Evolutionary conservation across 2,329 filamentous ascomycete genomes (phyloP).

Genomic region (Ambrosiella xylebori): DNA sequence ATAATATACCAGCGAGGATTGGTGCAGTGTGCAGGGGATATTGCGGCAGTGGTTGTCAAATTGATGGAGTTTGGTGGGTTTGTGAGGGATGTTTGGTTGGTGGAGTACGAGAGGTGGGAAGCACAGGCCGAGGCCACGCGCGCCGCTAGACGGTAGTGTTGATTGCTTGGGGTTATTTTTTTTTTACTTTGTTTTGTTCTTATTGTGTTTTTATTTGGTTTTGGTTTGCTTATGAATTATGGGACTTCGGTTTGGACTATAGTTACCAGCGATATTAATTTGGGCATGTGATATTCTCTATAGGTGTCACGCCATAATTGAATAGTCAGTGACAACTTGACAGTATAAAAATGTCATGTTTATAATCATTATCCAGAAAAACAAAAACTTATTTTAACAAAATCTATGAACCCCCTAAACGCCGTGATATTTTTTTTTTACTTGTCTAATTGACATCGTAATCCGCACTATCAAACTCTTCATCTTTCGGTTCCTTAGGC

Average conservation of each 20-base stretch:
- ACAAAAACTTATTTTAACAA: too few species aligned
- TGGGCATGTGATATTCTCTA: too few species aligned
- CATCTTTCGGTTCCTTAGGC: constrained; percentile 61
- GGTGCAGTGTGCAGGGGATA: constrained; percentile 45
- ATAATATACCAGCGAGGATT: constrained; percentile 49
- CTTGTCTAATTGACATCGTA: constrained; percentile 20
- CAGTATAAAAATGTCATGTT: too few species aligned
- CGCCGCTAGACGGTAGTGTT: constrained; percentile 13
- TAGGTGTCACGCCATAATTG: too few species aligned
- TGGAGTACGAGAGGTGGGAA: constrained; percentile 41
- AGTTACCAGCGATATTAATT: too few species aligned
- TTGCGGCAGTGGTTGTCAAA: constrained; percentile 26
- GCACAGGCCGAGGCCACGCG: constrained; percentile 23
- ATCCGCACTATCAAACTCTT: constrained; percentile 25
- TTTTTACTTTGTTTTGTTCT: constrained; percentile 1
- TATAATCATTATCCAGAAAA: too few species aligned
- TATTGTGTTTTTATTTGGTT: not conserved
- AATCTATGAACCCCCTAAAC: not conserved
- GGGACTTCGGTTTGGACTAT: too few species aligned
- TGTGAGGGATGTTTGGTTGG: constrained; percentile 36
- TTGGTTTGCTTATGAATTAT: not conserved
- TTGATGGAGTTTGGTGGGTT: constrained; percentile 30
- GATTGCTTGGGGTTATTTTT: not conserved
- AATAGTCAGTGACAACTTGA: too few species aligned
- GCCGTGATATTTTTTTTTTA: not conserved